Evolutionary conservation across 2,329 filamentous ascomycete genomes (phyloP).

Genomic region (Lasiodiplodia theobromae): DNA sequence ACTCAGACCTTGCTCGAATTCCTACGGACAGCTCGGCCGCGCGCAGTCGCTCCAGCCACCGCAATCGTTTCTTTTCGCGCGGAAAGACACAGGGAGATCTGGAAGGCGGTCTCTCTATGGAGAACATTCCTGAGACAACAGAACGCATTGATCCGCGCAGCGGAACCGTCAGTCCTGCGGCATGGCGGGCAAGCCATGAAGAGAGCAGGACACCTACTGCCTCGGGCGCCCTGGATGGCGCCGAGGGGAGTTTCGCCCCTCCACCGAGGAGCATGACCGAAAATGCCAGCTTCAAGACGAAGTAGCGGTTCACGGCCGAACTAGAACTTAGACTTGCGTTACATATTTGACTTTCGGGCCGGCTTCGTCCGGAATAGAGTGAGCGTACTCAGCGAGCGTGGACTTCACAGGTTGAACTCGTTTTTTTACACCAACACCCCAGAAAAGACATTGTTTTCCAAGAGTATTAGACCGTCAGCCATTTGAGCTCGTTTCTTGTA

Average conservation of each 20-base stretch:
- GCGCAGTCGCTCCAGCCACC: slow-evolving; percentile 54
- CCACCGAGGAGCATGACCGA: slow-evolving; percentile 9
- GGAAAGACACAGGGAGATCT: slow-evolving; percentile 38
- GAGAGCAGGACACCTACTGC: slow-evolving; percentile 16
- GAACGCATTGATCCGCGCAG: slow-evolving; percentile 48
- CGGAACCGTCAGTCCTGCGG: slow-evolving; percentile 42
- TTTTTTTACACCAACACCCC: not conserved
- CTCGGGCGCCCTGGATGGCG: slow-evolving; percentile 15
- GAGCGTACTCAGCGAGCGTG: not conserved
- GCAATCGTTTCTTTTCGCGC: slow-evolving; percentile 69
- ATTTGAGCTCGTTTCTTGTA: not conserved
- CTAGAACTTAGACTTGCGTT: slow-evolving; percentile 22
- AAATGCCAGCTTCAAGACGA: not conserved
- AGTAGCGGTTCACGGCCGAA: slow-evolving; percentile 4
- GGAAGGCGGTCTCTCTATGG: slow-evolving; percentile 45
- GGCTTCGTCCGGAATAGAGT: slow-evolving; percentile 18
- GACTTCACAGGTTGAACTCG: not conserved
- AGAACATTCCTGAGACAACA: slow-evolving; percentile 38
- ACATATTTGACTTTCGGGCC: slow-evolving; percentile 15
- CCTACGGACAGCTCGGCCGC: slow-evolving; percentile 44
- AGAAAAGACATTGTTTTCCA: not conserved
- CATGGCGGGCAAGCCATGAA: slow-evolving; percentile 35
- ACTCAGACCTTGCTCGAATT: slow-evolving; percentile 42
- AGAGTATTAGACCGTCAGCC: not conserved
- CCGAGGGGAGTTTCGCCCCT: not conserved